Conservation (phyloP, 352 stramenopile species). For the Plasmopara muralis region DNA sequence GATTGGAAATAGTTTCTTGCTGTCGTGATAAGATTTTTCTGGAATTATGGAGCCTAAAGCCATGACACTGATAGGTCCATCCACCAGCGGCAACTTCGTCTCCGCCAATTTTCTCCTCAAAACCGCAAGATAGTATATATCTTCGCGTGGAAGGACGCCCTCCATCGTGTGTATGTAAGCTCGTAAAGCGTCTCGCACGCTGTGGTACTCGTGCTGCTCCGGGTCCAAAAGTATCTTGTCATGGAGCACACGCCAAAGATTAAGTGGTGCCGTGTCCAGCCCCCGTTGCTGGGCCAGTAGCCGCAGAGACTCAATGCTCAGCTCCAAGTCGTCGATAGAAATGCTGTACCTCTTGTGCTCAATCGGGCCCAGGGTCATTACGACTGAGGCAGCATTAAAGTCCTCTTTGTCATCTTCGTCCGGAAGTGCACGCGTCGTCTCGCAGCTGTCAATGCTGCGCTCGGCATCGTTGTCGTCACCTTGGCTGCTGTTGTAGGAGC, state of each 20-base stretch:
- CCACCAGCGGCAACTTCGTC: conserved; percentile 42
- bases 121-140: conserved; percentile 71
- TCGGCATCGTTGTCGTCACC: no score
- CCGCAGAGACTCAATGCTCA: conserved; percentile 27
- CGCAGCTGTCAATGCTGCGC: no score
- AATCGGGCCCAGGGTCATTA: conserved; percentile 11
- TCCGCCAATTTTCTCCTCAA: conserved; percentile 51
- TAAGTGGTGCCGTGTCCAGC: conserved; percentile 29
- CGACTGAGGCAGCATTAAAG: conserved; percentile 6
- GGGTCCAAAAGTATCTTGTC: conserved; percentile 41
- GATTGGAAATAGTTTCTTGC: conserved; percentile 75
- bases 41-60: conserved; percentile 43
- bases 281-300: conserved; percentile 27
- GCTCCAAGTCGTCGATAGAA: conserved; percentile 28
- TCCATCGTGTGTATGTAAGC: conserved; percentile 25
- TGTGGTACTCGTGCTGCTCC: conserved; percentile 36
- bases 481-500: no score
- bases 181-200: conserved; percentile 44
- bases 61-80: conserved; percentile 60
- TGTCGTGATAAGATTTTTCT: conserved; percentile 63
- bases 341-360: conserved; percentile 11
- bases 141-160: conserved; percentile 45
- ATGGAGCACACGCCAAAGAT: conserved; percentile 29
- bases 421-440: no score
- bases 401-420: not conserved